Evolutionary conservation across 345 rosid genomes (phyloP), one percentile per base, ranked within the genome.

Genomic region (Nephelium lappaceum): DNA sequence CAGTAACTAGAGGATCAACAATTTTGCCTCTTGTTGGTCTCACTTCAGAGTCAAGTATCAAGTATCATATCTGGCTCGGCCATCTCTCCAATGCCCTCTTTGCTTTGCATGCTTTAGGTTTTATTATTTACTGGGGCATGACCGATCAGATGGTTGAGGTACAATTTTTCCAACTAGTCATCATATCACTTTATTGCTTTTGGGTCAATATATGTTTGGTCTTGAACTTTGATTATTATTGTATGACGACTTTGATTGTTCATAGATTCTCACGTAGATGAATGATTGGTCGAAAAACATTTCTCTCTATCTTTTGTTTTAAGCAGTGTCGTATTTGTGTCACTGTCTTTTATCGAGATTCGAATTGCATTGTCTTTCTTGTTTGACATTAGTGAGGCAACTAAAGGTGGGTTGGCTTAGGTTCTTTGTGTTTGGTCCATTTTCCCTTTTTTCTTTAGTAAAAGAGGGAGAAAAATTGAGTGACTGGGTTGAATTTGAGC

Each of bases 11-110:
- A 80, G 87, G 87, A 11, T 92, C 96, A 12, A 85, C 96, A 64
- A 71, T 92, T 65, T 77, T 92, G 74, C 87, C 86, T 65, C 85
- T 92, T 5, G 43, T 89, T 1, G 91, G 96, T 60, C 86, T 92
- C 19, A 87, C 89, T 21, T 89, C 91, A 0, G 96, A 92, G 84
- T 87, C 92, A 1, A 89, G 89, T 72, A 92, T 90, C 83, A 89
- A 89, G 83, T 92, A 90, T 74, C 93, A 92, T 67, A 90, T 90
- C 15, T 90, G 93, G 96, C 89, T 92, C 0, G 96, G 93, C 8
- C 93, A 92, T 75, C 36, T 90, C 77, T 88, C 92, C 11, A 92
- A 76, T 77, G 39, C 85, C 51, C 77, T 69, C 43, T 89, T 89
- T 75, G 76, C 71, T 42, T 69, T 70, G 18, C 95, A 92, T 83